Evolutionary conservation across 2,329 filamentous ascomycete genomes (phyloP).

Genomic region (Herpotrichia juniperi): DNA sequence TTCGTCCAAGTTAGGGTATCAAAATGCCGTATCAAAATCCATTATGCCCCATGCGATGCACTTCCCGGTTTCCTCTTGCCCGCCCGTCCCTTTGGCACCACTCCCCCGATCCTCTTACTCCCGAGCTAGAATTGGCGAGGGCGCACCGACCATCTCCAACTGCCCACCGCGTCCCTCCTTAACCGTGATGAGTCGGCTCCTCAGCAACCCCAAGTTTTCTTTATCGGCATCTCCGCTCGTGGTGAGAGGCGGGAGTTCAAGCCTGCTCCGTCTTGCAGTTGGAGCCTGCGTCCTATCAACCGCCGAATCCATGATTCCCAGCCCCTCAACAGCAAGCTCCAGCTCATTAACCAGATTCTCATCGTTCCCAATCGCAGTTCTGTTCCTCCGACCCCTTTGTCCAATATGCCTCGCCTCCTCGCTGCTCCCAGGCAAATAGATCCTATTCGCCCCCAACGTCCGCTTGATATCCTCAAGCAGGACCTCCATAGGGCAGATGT

Average conservation of each 20-base stretch:
- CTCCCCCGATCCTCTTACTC: too few relatives aligned
- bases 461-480: constrained; percentile 83
- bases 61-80: too few relatives aligned
- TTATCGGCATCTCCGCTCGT: constrained; percentile 26
- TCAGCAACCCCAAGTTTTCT: constrained; percentile 31
- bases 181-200: constrained; percentile 29
- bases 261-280: constrained; percentile 4
- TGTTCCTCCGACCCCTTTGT: too few relatives aligned
- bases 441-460: constrained; percentile 71
- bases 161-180: constrained; percentile 26
- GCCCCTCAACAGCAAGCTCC: constrained; percentile 32
- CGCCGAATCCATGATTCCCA: constrained; percentile 38
- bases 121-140: too few relatives aligned
- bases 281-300: constrained; percentile 17
- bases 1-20: constrained; percentile 1
- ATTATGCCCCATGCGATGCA: not conserved
- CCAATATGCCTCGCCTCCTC: constrained; percentile 29
- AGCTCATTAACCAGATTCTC: constrained; percentile 26
- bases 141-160: constrained; percentile 31
- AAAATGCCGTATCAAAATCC: not conserved
- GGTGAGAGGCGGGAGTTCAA: constrained; percentile 7
- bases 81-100: too few relatives aligned
- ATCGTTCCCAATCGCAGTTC: constrained; percentile 6
- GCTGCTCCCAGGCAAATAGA: constrained; percentile 70
- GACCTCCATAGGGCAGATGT: constrained; percentile 95